Evolutionary conservation across 2,329 filamentous ascomycete genomes (phyloP).

Genomic region (Arachnopeziza araneosa): DNA sequence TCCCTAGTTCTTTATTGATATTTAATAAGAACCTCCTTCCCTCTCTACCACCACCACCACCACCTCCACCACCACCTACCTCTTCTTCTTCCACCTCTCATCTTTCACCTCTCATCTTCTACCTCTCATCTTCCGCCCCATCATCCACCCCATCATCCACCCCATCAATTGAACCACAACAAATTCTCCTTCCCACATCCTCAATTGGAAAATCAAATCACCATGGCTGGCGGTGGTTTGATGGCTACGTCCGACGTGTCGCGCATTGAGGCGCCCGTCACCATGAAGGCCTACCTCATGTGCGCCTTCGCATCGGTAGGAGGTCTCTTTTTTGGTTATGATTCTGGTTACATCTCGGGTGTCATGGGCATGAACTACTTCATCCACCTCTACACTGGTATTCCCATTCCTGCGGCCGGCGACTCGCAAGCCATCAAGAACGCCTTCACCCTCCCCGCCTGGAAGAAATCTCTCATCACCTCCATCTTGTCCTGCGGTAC

Average conservation of each 20-base stretch:
- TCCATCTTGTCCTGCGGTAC: constrained; percentile 45
- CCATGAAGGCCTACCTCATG: constrained; percentile 62
- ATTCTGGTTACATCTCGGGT: constrained; percentile 70
- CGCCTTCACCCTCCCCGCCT: constrained; percentile 36
- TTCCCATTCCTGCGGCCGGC: constrained; percentile 15
- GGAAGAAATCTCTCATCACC: constrained; percentile 48
- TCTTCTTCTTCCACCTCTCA: neutral
- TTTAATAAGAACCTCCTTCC: no score
- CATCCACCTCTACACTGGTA: constrained; percentile 22
- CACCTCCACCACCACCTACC: neutral
- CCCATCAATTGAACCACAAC: neutral
- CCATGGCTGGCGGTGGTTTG: constrained; percentile 7
- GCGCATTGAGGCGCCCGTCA: constrained; percentile 63
- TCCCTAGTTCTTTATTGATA: neutral
- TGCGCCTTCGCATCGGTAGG: constrained; percentile 67
- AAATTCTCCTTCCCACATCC: neutral
- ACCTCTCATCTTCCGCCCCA: no score
- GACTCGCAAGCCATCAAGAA: constrained; percentile 9
- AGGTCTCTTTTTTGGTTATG: constrained; percentile 56
- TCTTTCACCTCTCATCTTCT: no score
- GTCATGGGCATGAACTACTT: constrained; percentile 41
- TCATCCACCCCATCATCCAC: no score
- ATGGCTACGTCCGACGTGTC: constrained; percentile 54
- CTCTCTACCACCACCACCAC: no score
- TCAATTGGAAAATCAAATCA: neutral